Base-by-base conservation (phyloP, 2,329 filamentous ascomycete genomes). In the Neopestalotiopsis sp. region DNA sequence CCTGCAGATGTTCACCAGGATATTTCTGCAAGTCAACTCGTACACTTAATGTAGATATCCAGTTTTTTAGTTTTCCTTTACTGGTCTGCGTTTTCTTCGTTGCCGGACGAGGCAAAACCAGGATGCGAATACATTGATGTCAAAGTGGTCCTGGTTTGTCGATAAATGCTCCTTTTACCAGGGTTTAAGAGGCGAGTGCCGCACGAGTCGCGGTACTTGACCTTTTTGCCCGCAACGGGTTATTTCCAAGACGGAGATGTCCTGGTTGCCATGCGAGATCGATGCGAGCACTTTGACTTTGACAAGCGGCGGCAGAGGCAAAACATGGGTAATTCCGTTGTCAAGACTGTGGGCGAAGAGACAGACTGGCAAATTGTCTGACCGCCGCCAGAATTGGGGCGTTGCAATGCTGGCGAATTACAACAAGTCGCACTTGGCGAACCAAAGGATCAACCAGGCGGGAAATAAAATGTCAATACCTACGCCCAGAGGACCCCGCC, bases 11-110 rank as follows among this genome's bases (percentile, higher is more conserved):
- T 12, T 62, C 30, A 42, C 32, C 9, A 62, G 59, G 59, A 62
- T 62, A 13, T 40, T 38, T 62, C 59, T 62, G 59, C 59, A 34
- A n/a, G 59, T 62, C 59, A 62, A 62, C 32, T 34, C 59, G n/a
- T 40, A 38, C 34, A 38, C 34, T 38, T 38, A 38, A 10, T 38
- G 34, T 38, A 7, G 34, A 38, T 38, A 38, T 10, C 10, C 34
- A 38, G 10, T 38, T 38, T 38, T 38, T 38, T 38, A 38, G 34
- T 38, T 10, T 38, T 38, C 10, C 10, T 38, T 38, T 38, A 7
- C 34, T 38, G 24, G 24, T 59, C 57, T 59, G 7, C 57, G 7
- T 56, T 7, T 24, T 53, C 45, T 53, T 24, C 3, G 17, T 53
- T 20, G 45, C 45, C 45, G 45, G 45, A 34, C 59, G 34, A 40